A percentile compares a stretch with the other conserved stretches of the same genome.
Conservation (phyloP, 1,139 yeast species). For the Lodderomyces theae region DNA sequence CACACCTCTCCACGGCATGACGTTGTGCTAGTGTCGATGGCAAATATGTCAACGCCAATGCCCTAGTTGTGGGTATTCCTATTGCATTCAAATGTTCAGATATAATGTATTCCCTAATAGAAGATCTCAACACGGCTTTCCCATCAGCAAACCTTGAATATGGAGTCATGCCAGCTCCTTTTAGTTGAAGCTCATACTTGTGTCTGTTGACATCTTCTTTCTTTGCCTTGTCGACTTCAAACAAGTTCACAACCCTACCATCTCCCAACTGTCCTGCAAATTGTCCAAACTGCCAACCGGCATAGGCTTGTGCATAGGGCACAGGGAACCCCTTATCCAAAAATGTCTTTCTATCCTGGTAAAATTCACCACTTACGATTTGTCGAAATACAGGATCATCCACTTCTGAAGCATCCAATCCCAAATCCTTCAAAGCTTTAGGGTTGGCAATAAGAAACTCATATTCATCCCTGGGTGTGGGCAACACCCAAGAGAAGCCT, state of each 20-base stretch:
- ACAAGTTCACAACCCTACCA: constrained; percentile 82
- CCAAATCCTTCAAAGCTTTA: constrained; percentile 60
- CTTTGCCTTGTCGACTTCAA: constrained; percentile 51
- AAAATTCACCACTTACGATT: constrained; percentile 62
- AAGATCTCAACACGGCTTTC: constrained; percentile 84
- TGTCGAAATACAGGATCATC: constrained; percentile 43
- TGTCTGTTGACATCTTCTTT: constrained; percentile 28
- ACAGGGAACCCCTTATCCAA: constrained; percentile 45
- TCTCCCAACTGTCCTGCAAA: constrained; percentile 98
- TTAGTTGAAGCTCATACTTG: constrained; percentile 70
- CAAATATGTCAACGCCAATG: constrained; percentile 65
- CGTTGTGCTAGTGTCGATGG: constrained; percentile 80
- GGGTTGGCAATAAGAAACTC: constrained; percentile 58
- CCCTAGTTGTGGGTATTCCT: constrained; percentile 86
- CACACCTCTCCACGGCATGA: constrained; percentile 73
- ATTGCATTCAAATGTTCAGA: constrained; percentile 79
- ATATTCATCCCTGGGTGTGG: constrained; percentile 57
- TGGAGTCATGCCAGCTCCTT: constrained; percentile 92
- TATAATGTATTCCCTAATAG: constrained; percentile 82
- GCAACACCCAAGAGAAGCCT: constrained; percentile 67
- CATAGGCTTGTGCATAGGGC: constrained; percentile 90
- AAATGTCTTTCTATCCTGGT: constrained; percentile 26
- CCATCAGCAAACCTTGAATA: constrained; percentile 96
- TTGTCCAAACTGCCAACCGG: constrained; percentile 94
- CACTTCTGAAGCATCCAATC: constrained; percentile 36